Conservation (phyloP, 768 basidiomycete species). For the Phlebiopsis flavidoalba region DNA sequence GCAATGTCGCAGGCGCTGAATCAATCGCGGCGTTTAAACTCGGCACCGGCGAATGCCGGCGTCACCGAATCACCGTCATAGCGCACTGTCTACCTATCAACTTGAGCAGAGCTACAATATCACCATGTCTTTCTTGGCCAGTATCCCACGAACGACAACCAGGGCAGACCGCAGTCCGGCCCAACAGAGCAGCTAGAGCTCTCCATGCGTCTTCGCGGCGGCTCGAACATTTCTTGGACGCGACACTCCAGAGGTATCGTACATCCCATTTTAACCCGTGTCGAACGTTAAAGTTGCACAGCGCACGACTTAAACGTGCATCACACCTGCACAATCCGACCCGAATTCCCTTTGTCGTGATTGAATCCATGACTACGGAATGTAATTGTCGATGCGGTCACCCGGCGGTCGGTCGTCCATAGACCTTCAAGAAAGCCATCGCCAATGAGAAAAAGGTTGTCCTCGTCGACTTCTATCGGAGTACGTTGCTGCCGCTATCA, state of each 20-base stretch:
- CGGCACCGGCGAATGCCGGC: background rate
- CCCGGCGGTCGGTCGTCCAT: background rate
- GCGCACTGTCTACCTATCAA: background rate
- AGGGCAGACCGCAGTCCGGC: background rate
- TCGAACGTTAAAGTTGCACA: background rate
- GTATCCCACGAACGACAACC: background rate
- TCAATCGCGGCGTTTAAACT: background rate
- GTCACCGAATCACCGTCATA: background rate
- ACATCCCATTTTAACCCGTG: background rate
- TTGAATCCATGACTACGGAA: background rate
- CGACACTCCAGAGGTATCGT: constrained; percentile 37
- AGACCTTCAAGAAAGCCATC: constrained; percentile 33
- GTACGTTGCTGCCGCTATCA: constrained; percentile 36
- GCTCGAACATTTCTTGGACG: constrained; percentile 40
- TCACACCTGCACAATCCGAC: too few species aligned
- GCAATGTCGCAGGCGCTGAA: too few species aligned
- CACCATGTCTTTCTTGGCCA: constrained; percentile 1
- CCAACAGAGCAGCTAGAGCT: constrained; percentile 9
- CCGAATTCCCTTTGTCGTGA: background rate
- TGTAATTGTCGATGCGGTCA: background rate
- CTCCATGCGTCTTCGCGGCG: constrained; percentile 41
- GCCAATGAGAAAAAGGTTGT: constrained; percentile 45
- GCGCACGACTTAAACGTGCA: background rate
- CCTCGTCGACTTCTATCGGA: constrained; percentile 77
- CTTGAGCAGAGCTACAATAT: background rate